Evolutionary conservation across 805 yeast species (phyloP), one percentile per base, ranked within the genome.

Genomic region (Candida stauntonica): DNA sequence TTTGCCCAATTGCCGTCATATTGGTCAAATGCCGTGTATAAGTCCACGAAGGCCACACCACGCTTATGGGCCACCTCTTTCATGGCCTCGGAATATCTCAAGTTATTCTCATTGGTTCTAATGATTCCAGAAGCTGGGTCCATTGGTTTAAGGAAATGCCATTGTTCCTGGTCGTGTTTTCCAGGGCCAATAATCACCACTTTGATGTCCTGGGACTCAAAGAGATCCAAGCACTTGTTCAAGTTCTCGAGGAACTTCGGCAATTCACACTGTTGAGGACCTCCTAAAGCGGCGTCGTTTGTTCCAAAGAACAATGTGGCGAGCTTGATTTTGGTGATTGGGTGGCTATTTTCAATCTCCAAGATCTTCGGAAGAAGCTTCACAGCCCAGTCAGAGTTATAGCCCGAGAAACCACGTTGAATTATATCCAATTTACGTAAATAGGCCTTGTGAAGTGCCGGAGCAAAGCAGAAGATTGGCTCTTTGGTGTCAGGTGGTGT

Each of bases 371-470:
- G 74, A 5, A 74, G 50, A 5, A 85, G 48, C 33, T 66, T 60
- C 8, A 66, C 52, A 0, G 75, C 87, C 62, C 79, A 79, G 26
- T 76, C 72, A 0, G 88, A 62, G 48, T 72, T 85, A 63, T 85
- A 88, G 1, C 97, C 96, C 1, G 77, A 55, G 52, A 65, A 86
- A 0, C 97, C 97, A 42, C 95, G 66, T 29, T 75, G 79, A 2
- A 87, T 52, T 3, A 89, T 64, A 47, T 86, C 91, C 32, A 86
- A 49, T 52, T 69, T 74, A 31, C 95, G 68, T 2, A 68, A 60
- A 55, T 85, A 84, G n/a, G 49, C 40, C 37, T 66, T 51, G 27
- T 63, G 68, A 18, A 82, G 52, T 0, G 73, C 78, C 0, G 82
- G 67, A 3, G 76, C 78, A 20, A 72, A 54, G 5, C 69, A 63